phyloP scores from a whole-genome alignment of 306 rosid genomes.

The Vachellia collinsii region DNA sequence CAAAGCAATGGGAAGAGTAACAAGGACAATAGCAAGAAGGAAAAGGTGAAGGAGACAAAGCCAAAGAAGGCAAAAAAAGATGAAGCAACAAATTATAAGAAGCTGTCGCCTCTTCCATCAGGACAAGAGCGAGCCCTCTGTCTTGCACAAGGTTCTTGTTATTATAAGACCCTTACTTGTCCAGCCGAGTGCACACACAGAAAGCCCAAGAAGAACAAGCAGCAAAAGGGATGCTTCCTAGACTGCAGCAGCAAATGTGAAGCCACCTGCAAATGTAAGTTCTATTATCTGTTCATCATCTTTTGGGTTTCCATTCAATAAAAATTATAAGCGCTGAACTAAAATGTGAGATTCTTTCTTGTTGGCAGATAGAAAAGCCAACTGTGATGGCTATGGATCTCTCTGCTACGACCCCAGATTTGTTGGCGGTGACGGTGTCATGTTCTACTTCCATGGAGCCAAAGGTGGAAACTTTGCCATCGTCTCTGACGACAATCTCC shows the following conservation, averaged over 20 bases:
- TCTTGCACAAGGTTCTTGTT: slow-evolving; percentile 46
- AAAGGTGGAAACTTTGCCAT: slow-evolving; percentile 75
- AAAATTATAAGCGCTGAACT: not conserved
- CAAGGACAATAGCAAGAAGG: not conserved
- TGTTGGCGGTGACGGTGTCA: slow-evolving; percentile 80
- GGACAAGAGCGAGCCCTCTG: slow-evolving; percentile 69
- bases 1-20: not conserved
- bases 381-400: slow-evolving; percentile 75
- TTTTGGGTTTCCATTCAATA: not conserved
- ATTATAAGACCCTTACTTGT: slow-evolving; percentile 53
- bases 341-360: slow-evolving; percentile 3
- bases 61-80: slow-evolving; percentile 9
- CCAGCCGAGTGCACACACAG: slow-evolving; percentile 57
- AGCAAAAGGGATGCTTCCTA: slow-evolving; percentile 64
- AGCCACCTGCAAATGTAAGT: slow-evolving; percentile 82
- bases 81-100: slow-evolving; percentile 41
- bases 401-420: slow-evolving; percentile 85
- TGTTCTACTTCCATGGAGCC: slow-evolving; percentile 88
- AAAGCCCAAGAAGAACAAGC: slow-evolving; percentile 83
- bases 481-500: slow-evolving; percentile 65
- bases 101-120: slow-evolving; percentile 30
- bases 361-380: slow-evolving; percentile 62
- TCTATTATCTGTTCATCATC: not conserved
- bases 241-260: slow-evolving; percentile 78
- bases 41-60: not conserved